Conservation (phyloP, 768 basidiomycete species). For the Aureoboletus auriporus region DNA sequence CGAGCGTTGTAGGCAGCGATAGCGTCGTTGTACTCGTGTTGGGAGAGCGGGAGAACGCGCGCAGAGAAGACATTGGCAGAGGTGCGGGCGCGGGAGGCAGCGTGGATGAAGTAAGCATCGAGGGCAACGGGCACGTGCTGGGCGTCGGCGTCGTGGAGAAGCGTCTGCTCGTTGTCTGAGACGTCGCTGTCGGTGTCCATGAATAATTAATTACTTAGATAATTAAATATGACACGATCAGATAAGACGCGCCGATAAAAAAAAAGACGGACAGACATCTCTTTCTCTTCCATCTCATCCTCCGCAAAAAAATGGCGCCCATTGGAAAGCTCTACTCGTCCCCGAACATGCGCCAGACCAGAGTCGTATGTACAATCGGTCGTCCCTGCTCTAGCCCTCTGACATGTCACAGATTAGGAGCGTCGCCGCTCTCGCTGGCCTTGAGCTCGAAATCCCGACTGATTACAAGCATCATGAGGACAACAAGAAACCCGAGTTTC, state of each 20-base stretch:
- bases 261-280: constrained; percentile 7
- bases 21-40: constrained; percentile 51
- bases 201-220: constrained; percentile 10
- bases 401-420: constrained; percentile 42
- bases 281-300: constrained; percentile 17
- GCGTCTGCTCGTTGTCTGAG: constrained; percentile 26
- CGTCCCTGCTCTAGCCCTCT: constrained; percentile 1
- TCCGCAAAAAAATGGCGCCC: constrained; percentile 45
- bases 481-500: constrained; percentile 69
- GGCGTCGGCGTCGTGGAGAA: constrained; percentile 1
- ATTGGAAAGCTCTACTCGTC: constrained; percentile 62
- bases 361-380: constrained; percentile 36
- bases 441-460: constrained; percentile 51
- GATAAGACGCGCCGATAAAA: constrained; percentile 29
- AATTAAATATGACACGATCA: constrained; percentile 21
- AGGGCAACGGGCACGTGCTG: constrained; percentile 51
- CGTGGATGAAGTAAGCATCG: constrained; percentile 79
- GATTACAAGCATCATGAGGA: constrained; percentile 57
- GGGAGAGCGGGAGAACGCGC: constrained; percentile 64
- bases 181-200: constrained; percentile 28
- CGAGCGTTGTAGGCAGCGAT: constrained; percentile 26
- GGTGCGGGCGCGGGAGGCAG: constrained; percentile 61
- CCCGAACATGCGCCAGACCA: constrained; percentile 39
- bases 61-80: constrained; percentile 78
- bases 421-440: constrained; percentile 54